Percentiles rank a stretch among this genome's conserved stretches.
These are phyloP conservation scores for Talaromyces sp. DNA, from an alignment of 2,329 filamentous ascomycete genomes.

Conservation along the genomic window DNA sequence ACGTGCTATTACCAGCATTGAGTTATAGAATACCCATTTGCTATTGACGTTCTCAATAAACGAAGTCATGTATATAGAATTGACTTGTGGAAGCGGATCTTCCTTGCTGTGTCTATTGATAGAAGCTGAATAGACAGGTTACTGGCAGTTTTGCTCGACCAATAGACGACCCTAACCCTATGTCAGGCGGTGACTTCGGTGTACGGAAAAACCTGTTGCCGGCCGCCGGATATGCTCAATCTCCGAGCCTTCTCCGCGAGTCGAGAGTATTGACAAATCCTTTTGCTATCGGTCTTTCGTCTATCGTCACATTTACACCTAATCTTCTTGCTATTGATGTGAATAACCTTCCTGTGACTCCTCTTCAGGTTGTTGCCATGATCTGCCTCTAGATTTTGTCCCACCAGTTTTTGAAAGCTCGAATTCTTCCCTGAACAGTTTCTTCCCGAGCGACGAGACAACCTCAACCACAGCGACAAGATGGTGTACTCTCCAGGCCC, in stretches of 20 bases:
- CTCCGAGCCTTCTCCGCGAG: slow-evolving; percentile 13
- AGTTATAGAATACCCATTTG: slow-evolving; percentile 19
- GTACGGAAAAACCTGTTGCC: slow-evolving; percentile 7
- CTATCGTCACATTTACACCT: background rate
- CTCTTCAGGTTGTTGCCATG: background rate
- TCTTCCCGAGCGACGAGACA: background rate
- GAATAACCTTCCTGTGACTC: background rate
- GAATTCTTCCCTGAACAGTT: background rate
- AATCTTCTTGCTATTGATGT: background rate
- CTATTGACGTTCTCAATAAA: slow-evolving; percentile 7
- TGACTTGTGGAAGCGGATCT: background rate
- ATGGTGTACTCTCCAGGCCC: slow-evolving; percentile 44
- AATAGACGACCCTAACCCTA: background rate
- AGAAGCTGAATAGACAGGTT: background rate
- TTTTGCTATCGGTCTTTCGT: background rate
- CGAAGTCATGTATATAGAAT: background rate
- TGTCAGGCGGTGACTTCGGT: background rate
- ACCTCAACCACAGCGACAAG: background rate
- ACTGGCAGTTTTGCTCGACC: background rate
- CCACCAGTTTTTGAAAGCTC: background rate
- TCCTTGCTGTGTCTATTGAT: background rate
- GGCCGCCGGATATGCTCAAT: slow-evolving; percentile 7
- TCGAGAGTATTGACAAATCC: background rate
- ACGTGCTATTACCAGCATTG: slow-evolving; percentile 19
- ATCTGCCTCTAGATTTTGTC: background rate